Evolutionary conservation across 805 yeast genomes (phyloP), one percentile per base, ranked within the genome.

Genomic region (Sugiyamaella chiloensis): DNA sequence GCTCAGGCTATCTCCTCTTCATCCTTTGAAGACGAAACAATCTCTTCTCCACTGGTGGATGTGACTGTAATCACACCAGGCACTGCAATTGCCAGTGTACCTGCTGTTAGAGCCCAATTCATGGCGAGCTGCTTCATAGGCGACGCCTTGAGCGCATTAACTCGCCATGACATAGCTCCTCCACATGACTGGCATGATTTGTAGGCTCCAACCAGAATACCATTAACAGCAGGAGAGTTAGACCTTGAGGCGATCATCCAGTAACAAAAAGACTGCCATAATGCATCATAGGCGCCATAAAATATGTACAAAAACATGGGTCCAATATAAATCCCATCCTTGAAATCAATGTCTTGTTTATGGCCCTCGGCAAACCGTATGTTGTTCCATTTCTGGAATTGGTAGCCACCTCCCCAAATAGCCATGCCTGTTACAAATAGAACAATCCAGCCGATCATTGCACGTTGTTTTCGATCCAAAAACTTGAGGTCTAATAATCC

Each of bases 281-380:
- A 60, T 24, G 85, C 80, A 60, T 80, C 85, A 57, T 62, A 78
- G 24, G 67, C 64, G 24, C 85, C 85, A 60, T 79, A 80, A 61
- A 77, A 77, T 62, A 80, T 74, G 68, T 79, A 80, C 50, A 80
- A 66, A 67, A 79, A 75, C 76, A 80, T 73, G 23, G 83, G 83
- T 1, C 84, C 84, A 48, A 78, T 69, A 57, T 75, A 79, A 6
- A 42, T 54, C 17, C 48, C 23, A 39, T 75, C 75, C 42, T 63
- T 71, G 64, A 64, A 79, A 62, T 76, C 81, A 40, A 78, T 67
- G 47, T 70, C 47, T 42, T 54, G 55, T 24, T 40, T 32, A 40
- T 24, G 44, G 2, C 51, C 52, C 14, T 26, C 42, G 4, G 46
- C 47, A 11, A 46, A 12, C 19, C 57, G 50, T 16, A 24, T 31